Evolutionary conservation across 352 stramenopile genomes (phyloP), one percentile per base, ranked within the genome.

Genomic region (Phytophthora megakarya): DNA sequence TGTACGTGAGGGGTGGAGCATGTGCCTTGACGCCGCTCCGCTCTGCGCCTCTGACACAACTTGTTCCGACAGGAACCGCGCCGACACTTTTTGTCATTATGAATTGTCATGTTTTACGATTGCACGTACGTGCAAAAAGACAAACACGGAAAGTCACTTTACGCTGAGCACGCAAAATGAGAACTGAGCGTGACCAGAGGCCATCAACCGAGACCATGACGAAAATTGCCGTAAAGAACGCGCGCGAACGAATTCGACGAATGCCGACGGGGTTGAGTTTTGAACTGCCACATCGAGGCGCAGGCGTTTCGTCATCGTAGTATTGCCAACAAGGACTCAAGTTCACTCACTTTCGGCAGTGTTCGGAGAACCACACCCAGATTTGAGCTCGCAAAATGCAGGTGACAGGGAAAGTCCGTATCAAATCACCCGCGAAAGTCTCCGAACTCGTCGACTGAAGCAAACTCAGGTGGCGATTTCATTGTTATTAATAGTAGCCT

Each of bases 221-320:
- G 33, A 25, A 49, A 23, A 32, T 13, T 60, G n/a, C 21, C 22
- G 22, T 35, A 73, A 73, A 66, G 67, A 75, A 72, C 44, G 37
- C 46, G 16, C 39, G 21, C 21, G 67, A 75, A 71, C 26, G 33
- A 62, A 65, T 38, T 56, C 40, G 53, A 63, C 40, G 45, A 52
- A 18, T 46, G 50, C 9, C 25, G 52, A 47, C 32, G 33, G 26
- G 33, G n/a, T 59, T 68, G 39, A 58, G 13, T 15, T 65, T 48
- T 23, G 26, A 61, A 23, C 38, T 19, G 21, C 13, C 35, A 37
- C 8, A 32, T 32, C 9, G 26, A 32, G 26, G 26, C 26, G 26
- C 26, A 35, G 30, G 26, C 10, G 39, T 49, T 47, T 38, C 7
- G 35, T 12, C 5, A 32, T 35, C 30, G 30, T 35, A 1, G 30